Evolutionary conservation across 306 rosid species (phyloP).

Genomic region (Crataegus laevigata): DNA sequence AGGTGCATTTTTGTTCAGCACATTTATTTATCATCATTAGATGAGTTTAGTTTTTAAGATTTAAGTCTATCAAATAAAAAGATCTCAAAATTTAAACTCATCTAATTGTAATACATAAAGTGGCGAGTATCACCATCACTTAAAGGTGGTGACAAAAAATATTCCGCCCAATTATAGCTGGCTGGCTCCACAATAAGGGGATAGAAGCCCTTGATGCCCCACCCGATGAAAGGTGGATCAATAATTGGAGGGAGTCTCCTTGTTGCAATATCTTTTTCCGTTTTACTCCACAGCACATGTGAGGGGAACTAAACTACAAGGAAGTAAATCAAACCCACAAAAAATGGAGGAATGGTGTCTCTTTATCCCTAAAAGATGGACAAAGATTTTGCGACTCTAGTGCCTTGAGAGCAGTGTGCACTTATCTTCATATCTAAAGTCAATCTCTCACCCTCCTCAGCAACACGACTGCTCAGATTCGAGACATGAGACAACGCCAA

Average conservation of each 20-base stretch:
- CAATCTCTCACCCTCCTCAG: background rate
- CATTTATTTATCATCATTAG: too few relatives aligned
- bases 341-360: background rate
- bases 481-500: too few relatives aligned
- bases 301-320: background rate
- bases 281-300: background rate
- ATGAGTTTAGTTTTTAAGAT: too few relatives aligned
- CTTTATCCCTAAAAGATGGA: background rate
- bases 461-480: too few relatives aligned
- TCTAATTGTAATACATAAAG: too few relatives aligned
- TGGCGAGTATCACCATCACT: too few relatives aligned
- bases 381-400: background rate
- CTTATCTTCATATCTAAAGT: background rate
- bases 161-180: background rate
- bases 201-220: slow-evolving; percentile 19
- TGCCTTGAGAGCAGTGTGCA: background rate
- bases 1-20: too few relatives aligned
- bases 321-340: background rate
- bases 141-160: too few relatives aligned
- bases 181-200: slow-evolving; percentile 15
- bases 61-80: too few relatives aligned
- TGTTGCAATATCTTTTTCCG: background rate
- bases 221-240: slow-evolving; percentile 1
- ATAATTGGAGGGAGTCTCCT: background rate
- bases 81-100: too few relatives aligned